Evolutionary conservation across 176 grass and related monocot species (phyloP).

Genomic region (Aegilops bicornis): DNA sequence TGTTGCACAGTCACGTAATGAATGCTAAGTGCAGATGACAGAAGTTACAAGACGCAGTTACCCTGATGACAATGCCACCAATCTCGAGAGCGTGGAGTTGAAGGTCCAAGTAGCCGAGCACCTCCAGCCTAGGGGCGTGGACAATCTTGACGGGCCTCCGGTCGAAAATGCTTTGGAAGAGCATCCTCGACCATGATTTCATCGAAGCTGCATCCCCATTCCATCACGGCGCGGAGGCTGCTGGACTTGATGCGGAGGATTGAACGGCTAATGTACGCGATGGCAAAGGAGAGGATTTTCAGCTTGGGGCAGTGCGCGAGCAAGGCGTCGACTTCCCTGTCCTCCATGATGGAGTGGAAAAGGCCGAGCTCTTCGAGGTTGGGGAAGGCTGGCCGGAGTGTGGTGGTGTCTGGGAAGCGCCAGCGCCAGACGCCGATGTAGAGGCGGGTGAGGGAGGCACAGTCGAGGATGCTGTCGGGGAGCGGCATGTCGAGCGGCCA

Average conservation of each 20-base stretch:
- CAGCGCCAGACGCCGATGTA: neutral
- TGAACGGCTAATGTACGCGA: neutral
- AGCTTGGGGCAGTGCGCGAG: constrained; percentile 13
- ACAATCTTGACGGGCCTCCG: constrained; percentile 24
- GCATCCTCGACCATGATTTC: constrained; percentile 24
- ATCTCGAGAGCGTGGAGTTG: constrained; percentile 18
- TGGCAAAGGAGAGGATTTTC: constrained; percentile 25
- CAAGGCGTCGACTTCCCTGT: neutral
- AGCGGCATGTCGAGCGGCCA: neutral
- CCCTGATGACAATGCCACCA: constrained; percentile 30
- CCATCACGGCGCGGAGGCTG: constrained; percentile 25
- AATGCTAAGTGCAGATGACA: neutral
- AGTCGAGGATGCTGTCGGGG: neutral
- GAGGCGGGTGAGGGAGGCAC: constrained; percentile 9
- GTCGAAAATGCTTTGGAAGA: neutral
- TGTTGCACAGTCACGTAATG: neutral
- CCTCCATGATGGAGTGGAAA: neutral
- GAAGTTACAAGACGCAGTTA: neutral
- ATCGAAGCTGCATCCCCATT: neutral
- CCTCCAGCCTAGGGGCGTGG: constrained; percentile 19
- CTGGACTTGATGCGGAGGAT: neutral
- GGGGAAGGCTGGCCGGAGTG: neutral
- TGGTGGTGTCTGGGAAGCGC: neutral
- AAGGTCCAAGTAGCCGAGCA: constrained; percentile 35
- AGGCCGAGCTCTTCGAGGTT: constrained; percentile 7